Conservation (phyloP, 2,329 filamentous ascomycete species). For the Aspergillus texensis region DNA sequence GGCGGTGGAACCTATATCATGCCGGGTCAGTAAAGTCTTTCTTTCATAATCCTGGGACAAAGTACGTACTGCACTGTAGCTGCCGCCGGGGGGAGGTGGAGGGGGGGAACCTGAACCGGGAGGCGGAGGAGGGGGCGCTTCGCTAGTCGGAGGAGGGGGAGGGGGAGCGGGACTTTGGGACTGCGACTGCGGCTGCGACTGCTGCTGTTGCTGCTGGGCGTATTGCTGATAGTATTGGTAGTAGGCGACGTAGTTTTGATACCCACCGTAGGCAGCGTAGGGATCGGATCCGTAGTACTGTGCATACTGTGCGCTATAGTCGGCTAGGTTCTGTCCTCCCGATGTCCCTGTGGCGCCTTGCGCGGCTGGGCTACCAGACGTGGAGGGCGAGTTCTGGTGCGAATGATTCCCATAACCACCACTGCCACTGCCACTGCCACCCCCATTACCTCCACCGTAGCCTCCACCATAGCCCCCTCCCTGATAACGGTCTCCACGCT, state of each 20-base stretch:
- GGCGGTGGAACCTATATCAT: slow-evolving; percentile 21
- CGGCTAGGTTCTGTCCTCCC: slow-evolving; percentile 47
- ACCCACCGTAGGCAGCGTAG: slow-evolving; percentile 89
- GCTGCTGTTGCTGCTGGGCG: slow-evolving; percentile 52
- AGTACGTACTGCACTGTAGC: slow-evolving; percentile 64
- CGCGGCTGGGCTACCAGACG: slow-evolving; percentile 48
- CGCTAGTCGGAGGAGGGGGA: slow-evolving; percentile 58
- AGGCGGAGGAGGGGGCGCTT: slow-evolving; percentile 61
- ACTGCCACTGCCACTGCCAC: slow-evolving; percentile 13
- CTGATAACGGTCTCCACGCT: slow-evolving; percentile 51
- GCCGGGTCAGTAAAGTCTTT: neutral
- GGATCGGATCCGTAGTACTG: slow-evolving; percentile 81
- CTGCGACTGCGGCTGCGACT: slow-evolving; percentile 32
- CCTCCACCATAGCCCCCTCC: slow-evolving; percentile 46
- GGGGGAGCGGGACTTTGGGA: slow-evolving; percentile 54
- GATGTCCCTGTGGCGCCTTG: slow-evolving; percentile 43
- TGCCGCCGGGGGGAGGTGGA: slow-evolving; percentile 57
- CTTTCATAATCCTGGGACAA: neutral
- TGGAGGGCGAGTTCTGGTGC: slow-evolving; percentile 44
- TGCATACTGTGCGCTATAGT: slow-evolving; percentile 81
- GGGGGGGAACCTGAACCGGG: slow-evolving; percentile 63
- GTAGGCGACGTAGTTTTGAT: slow-evolving; percentile 67
- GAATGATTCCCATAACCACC: slow-evolving; percentile 41
- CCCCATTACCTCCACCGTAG: slow-evolving; percentile 34
- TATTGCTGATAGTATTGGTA: slow-evolving; percentile 74